phyloP scores from a whole-genome alignment of 2,329 filamentous ascomycete genomes.

The Claviceps cyperi region DNA sequence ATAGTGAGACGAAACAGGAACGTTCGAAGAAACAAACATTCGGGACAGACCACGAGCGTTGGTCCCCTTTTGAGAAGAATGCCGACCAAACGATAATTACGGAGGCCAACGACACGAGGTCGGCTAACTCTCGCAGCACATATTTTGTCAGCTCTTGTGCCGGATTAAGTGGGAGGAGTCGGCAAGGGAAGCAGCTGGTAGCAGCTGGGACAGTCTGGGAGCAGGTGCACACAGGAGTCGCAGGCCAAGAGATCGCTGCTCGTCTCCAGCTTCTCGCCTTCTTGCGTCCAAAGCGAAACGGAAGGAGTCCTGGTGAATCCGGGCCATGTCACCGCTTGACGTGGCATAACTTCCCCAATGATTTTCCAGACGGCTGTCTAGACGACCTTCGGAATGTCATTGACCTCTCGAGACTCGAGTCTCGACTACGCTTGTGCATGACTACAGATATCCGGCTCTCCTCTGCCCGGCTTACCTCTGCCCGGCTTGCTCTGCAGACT shows the following conservation, averaged over 20 bases:
- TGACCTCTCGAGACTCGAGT: too few relatives aligned
- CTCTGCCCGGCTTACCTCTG: neutral
- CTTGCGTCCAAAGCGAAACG: constrained; percentile 3
- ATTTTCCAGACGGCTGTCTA: neutral
- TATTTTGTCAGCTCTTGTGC: constrained; percentile 1
- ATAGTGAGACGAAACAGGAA: neutral
- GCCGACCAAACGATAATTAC: constrained; percentile 1
- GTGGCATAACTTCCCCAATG: constrained; percentile 1
- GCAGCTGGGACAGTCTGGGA: neutral
- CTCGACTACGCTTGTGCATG: neutral
- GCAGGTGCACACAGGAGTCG: too few relatives aligned
- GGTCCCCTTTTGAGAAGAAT: constrained; percentile 6
- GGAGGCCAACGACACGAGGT: neutral
- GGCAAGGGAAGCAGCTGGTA: neutral
- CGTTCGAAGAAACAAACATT: constrained; percentile 5
- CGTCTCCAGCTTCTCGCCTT: neutral
- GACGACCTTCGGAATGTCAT: neutral
- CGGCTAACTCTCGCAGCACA: constrained; percentile 2
- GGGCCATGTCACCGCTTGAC: constrained; percentile 4
- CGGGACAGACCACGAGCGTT: constrained; percentile 2
- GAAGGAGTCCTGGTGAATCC: constrained; percentile 3
- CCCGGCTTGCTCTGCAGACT: neutral
- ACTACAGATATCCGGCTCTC: neutral
- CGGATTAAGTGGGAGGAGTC: neutral
- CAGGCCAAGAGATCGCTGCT: constrained; percentile 2